Evolutionary conservation across 179 eudicot species (phyloP), one percentile per base, ranked within the genome.

Genomic region (Vitellaria paradoxa): DNA sequence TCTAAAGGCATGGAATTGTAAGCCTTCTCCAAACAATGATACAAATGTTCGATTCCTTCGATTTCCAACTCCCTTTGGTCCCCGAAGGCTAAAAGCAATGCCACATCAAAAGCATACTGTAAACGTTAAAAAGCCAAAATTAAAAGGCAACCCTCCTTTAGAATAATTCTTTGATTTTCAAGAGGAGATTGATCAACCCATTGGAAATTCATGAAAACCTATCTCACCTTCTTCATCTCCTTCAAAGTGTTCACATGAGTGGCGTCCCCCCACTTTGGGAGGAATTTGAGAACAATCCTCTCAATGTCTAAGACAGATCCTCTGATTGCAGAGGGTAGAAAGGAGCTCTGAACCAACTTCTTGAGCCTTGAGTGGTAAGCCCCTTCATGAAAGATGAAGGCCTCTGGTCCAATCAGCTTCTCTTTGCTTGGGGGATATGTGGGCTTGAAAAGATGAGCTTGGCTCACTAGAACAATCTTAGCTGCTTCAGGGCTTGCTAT

Each of bases 41-140:
- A 95, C 80, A 86, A 76, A 2, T 82, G 37, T 56, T 90, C 90
- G 64, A 95, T 87, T 67, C 85, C 84, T 68, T 89, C 91, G 49
- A 77, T 79, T 70, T 91, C 91, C 55, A 81, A 42, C 17, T 82
- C 93, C 26, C 45, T 65, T 53, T 81, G 74, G 50, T 82, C 77
- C 13, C 99, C 99, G 11, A 93, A 89, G 1, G 83, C 89, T 21
- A 93, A 87, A n/a, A 89, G 77, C 85, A 91, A 80, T 5, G 99
- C 97, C 78, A 95, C 98, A 15, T 90, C 91, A 46, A 95, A 95
- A n/a, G 99, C 97, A 77, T 88, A 95, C 99, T 95, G 78, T 64
- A 26, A 26, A 57, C 55, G 5, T 12, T 12, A 6, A 17, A 53
- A 72, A 61, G 78, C 46, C 13, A 14, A 56, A 50, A 30, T 46